Percentiles rank a stretch among this genome's conserved stretches.
Evolutionary conservation across 768 basidiomycete species (phyloP).

Genomic region (Xerocomellus dryophilus): DNA sequence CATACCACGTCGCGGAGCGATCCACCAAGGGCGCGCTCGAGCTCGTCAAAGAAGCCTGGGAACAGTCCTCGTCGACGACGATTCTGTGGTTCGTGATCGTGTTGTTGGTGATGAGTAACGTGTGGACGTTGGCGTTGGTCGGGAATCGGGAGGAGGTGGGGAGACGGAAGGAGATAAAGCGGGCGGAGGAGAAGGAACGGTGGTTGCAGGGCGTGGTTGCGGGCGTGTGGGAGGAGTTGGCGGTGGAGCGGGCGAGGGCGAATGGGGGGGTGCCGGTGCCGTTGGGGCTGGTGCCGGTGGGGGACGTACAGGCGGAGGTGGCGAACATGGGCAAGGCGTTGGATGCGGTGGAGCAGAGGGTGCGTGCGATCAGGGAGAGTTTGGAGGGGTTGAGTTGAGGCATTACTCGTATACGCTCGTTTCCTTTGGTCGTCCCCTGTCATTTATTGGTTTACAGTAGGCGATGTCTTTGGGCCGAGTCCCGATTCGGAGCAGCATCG

Average conservation of each 20-base stretch:
- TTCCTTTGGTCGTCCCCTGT: not conserved
- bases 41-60: slow-evolving; percentile 77
- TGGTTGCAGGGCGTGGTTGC: slow-evolving; percentile 72
- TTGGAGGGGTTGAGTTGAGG: slow-evolving; percentile 34
- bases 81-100: slow-evolving; percentile 74
- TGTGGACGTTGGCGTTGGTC: slow-evolving; percentile 59
- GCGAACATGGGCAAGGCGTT: slow-evolving; percentile 46
- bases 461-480: too few species aligned
- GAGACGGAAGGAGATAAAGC: slow-evolving; percentile 46
- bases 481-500: too few species aligned
- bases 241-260: slow-evolving; percentile 38
- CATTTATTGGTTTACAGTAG: not conserved
- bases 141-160: slow-evolving; percentile 47
- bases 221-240: slow-evolving; percentile 70
- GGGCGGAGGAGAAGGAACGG: slow-evolving; percentile 66
- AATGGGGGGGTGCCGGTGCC: slow-evolving; percentile 15
- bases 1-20: slow-evolving; percentile 64
- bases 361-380: slow-evolving; percentile 45
- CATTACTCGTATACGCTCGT: not conserved
- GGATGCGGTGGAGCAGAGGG: slow-evolving; percentile 57
- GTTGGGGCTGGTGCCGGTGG: slow-evolving; percentile 18
- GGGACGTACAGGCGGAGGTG: slow-evolving; percentile 47
- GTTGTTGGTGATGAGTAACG: slow-evolving; percentile 69
- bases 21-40: slow-evolving; percentile 73
- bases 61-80: slow-evolving; percentile 67